Percentiles rank a stretch among this genome's conserved stretches.
Evolutionary conservation across 805 yeast species (phyloP).

Genomic region (Candida sakaeoensis): DNA sequence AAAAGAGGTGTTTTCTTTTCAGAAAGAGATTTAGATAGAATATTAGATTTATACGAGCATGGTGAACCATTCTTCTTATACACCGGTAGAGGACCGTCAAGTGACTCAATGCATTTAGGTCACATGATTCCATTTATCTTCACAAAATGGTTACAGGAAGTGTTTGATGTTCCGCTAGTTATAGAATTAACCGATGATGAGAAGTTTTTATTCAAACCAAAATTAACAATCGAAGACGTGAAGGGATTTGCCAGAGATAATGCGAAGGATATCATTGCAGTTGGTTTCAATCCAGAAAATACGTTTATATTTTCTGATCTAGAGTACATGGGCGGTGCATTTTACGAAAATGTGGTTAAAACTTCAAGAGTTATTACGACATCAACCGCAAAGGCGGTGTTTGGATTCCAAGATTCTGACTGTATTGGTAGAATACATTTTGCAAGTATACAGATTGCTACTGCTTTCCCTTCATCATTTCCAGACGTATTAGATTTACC

Average conservation of each 20-base stretch:
- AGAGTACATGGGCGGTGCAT: constrained; percentile 87
- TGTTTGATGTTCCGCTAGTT: constrained; percentile 92
- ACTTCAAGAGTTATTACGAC: constrained; percentile 93
- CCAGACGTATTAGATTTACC: constrained; percentile 88
- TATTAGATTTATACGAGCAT: constrained; percentile 85
- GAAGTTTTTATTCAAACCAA: constrained; percentile 90
- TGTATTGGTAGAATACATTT: constrained; percentile 93
- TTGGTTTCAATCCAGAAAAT: constrained; percentile 91
- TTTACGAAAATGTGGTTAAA: constrained; percentile 91
- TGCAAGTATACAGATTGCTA: constrained; percentile 93
- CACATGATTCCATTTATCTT: constrained; percentile 94
- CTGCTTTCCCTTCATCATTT: constrained; percentile 94
- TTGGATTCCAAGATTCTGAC: constrained; percentile 93
- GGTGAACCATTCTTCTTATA: constrained; percentile 94
- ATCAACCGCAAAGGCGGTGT: constrained; percentile 95
- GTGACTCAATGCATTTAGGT: constrained; percentile 93
- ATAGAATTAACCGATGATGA: constrained; percentile 96
- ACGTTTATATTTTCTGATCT: constrained; percentile 94
- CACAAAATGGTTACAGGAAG: constrained; percentile 98
- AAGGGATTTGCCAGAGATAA: constrained; percentile 75
- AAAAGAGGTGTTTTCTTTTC: constrained; percentile 90
- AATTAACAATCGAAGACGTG: constrained; percentile 84
- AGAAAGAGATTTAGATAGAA: constrained; percentile 76
- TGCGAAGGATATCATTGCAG: constrained; percentile 88
- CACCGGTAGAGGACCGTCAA: constrained; percentile 96